A percentile compares a stretch with the other conserved stretches of the same genome.
These are phyloP conservation scores for Russula sp. DNA, from an alignment of 768 basidiomycete species.

Conservation along the genomic window DNA sequence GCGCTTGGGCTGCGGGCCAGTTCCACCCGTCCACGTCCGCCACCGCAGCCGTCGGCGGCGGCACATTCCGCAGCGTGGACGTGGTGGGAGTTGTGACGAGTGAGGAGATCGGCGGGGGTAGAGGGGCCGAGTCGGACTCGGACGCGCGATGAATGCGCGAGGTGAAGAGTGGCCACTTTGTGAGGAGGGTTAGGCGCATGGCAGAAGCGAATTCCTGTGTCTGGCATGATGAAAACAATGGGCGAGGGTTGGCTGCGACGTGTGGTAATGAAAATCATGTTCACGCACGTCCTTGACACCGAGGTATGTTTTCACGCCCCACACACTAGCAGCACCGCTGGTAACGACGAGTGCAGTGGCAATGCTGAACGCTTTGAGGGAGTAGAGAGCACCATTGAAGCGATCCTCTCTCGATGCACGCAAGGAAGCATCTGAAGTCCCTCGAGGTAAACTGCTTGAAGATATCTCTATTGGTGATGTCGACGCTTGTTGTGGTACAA, in stretches of 20 bases:
- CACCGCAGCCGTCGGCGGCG: background rate
- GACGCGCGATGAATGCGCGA: constrained; percentile 47
- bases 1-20: constrained; percentile 48
- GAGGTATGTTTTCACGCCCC: constrained; percentile 45
- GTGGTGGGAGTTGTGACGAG: background rate
- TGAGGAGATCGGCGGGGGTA: constrained; percentile 10
- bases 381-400: constrained; percentile 48
- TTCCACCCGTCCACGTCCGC: constrained; percentile 35
- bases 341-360: constrained; percentile 55
- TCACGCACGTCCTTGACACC: constrained; percentile 51
- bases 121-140: constrained; percentile 30
- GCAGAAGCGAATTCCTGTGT: constrained; percentile 52
- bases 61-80: background rate
- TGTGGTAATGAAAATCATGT: background rate
- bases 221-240: constrained; percentile 29
- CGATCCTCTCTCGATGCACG: constrained; percentile 27
- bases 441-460: background rate
- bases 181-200: constrained; percentile 47
- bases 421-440: background rate
- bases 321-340: constrained; percentile 41
- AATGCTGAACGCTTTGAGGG: constrained; percentile 57
- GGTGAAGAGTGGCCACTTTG: constrained; percentile 44
- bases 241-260: background rate
- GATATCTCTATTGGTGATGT: background rate
- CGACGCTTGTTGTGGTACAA: background rate